These are phyloP conservation scores for Wilcoxina mikolae DNA, from an alignment of 495 filamentous ascomycete genomes.

Conservation along the genomic window DNA sequence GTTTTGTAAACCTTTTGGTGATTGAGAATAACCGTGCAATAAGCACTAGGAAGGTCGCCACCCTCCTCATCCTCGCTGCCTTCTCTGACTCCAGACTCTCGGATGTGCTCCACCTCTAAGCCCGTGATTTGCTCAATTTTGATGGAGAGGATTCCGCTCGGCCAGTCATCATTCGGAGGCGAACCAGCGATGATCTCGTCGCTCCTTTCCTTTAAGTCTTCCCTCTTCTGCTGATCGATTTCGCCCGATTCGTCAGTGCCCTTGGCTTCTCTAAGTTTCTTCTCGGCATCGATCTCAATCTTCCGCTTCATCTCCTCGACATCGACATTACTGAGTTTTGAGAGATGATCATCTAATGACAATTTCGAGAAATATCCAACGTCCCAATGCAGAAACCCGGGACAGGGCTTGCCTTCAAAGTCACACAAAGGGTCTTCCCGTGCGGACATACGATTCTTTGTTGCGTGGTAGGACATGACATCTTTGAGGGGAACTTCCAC, in stretches of 20 bases:
- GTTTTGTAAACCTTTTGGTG: constrained; percentile 53
- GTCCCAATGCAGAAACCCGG: constrained; percentile 48
- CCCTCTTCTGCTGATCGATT: constrained; percentile 43
- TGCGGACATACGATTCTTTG: constrained; percentile 38
- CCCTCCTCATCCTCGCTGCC: constrained; percentile 38
- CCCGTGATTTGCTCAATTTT: constrained; percentile 58
- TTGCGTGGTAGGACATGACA: constrained; percentile 13
- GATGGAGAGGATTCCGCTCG: constrained; percentile 47
- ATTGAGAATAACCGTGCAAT: constrained; percentile 53
- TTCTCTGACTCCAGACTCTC: constrained; percentile 1
- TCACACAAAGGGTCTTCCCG: constrained; percentile 44
- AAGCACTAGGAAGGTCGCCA: constrained; percentile 46
- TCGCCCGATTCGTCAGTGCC: constrained; percentile 40
- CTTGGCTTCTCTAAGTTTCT: constrained; percentile 48
- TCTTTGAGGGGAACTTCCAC: constrained; percentile 37
- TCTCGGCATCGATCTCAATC: constrained; percentile 32
- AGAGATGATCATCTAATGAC: constrained; percentile 36
- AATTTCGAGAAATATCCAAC: constrained; percentile 54
- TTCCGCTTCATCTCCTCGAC: constrained; percentile 9
- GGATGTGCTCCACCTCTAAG: not conserved
- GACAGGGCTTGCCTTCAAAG: constrained; percentile 46
- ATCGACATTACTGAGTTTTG: constrained; percentile 43
- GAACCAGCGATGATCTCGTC: constrained; percentile 43
- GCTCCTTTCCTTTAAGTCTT: constrained; percentile 33
- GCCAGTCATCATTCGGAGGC: constrained; percentile 31